Evolutionary conservation across 805 yeast species (phyloP), one percentile per base, ranked within the genome.

Genomic region (Candida endomychidarum): DNA sequence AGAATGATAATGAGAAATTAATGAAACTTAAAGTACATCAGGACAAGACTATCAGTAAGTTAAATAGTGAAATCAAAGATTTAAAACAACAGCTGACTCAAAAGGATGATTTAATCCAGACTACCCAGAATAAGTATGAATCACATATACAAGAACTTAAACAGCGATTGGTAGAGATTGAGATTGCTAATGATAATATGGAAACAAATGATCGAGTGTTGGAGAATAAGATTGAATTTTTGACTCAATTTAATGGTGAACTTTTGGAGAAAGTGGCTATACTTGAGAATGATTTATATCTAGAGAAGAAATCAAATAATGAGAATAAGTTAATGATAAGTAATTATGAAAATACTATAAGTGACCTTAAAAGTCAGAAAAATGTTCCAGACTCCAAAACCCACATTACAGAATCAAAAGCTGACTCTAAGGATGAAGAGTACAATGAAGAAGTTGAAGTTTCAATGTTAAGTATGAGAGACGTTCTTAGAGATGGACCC

Each of bases 111-210:
- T 12, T 22, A 3, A 20, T 32, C 6, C 35, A n/a, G 12, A 22
- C 4, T n/a, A 15, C 22, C 3, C 29, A 24, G 23, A 10, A 3
- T 14, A 34, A 34, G 29, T 39, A 48, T 25, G 64, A 61, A 17
- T 45, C 43, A 7, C 48, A 54, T 22, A 47, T 57, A 10, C 43
- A 45, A 1, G 38, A 39, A 2, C 51, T 67, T 22, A 62, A 57
- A 39, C 60, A 56, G 32, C 51, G 58, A 29, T 47, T 70, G 21
- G 70, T 70, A 4, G 56, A 62, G n/a, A 54, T 65, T 17, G 76
- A 71, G 43, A 70, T 70, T n/a, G 51, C 54, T 17, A 70, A 70
- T 46, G 76, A 71, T 39, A 58, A 54, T 36, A 61, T 66, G 63
- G 67, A 63, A 40, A 56, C 63, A 18, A 57, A 61, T 20, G 72